Conservation (phyloP, 2,329 filamentous ascomycete species). For the Aspergillus spinulosporus region DNA sequence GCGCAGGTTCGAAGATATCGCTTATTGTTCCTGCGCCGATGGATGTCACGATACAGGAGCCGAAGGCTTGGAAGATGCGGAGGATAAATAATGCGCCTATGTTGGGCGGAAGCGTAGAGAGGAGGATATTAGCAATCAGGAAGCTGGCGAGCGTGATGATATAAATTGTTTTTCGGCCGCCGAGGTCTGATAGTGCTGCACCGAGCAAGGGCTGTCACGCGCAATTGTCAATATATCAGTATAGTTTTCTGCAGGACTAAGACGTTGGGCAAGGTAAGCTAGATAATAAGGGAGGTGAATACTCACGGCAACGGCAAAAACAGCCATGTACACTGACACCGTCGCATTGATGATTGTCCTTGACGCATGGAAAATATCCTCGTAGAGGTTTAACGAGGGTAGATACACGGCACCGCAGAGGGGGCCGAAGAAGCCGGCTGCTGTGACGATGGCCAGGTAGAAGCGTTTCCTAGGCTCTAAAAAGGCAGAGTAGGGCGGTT, state of each 20-base stretch:
- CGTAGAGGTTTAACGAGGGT: constrained; percentile 42
- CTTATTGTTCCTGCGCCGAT: constrained; percentile 48
- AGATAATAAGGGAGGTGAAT: constrained; percentile 2
- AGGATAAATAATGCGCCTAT: constrained; percentile 43
- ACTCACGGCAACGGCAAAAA: constrained; percentile 43
- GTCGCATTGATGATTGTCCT: constrained; percentile 45
- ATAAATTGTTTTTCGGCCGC: constrained; percentile 45
- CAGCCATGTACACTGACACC: constrained; percentile 48
- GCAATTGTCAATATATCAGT: neutral
- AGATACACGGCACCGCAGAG: constrained; percentile 49
- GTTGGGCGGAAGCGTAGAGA: constrained; percentile 42
- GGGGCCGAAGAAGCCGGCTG: constrained; percentile 47
- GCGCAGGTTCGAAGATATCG: constrained; percentile 40
- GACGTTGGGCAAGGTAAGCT: too few relatives aligned
- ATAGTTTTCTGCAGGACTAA: too few relatives aligned
- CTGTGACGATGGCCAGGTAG: constrained; percentile 43
- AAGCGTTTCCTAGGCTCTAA: constrained; percentile 37
- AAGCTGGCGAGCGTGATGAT: constrained; percentile 44
- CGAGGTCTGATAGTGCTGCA: constrained; percentile 42
- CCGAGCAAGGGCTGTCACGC: constrained; percentile 42
- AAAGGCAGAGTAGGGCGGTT: constrained; percentile 41
- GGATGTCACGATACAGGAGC: constrained; percentile 45
- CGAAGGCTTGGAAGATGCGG: constrained; percentile 46
- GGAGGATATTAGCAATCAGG: constrained; percentile 41
- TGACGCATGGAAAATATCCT: constrained; percentile 40